Evolutionary conservation across 768 basidiomycete genomes (phyloP), one percentile per base, ranked within the genome.

Genomic region (Russula foetens): DNA sequence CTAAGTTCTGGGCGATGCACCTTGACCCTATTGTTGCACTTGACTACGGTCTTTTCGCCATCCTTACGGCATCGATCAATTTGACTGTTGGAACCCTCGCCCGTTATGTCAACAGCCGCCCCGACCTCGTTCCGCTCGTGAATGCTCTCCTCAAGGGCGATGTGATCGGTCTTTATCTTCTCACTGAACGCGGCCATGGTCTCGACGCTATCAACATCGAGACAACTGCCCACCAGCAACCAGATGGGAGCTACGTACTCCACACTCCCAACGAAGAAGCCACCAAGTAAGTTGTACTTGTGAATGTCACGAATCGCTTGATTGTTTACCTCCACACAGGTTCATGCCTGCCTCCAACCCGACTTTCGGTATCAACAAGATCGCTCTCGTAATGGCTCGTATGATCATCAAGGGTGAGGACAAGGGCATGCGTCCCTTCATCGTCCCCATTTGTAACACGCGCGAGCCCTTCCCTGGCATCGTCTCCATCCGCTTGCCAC

Each of bases 331-430:
- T 12, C 11, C 31, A 45, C 38, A 31, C 59, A 83, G 83, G 63
- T 83, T 82, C 64, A 83, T 84, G 82, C 81, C 82, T 9, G 77
- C 81, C 24, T 79, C 83, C 4, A 79, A 78, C 12, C 81, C 82
- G 2, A 67, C 72, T 7, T 82, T 81, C 64, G 77, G 77, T 6
- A 73, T 81, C n/a, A 73, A 80, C 2, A 83, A 82, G 60, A 73
- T 83, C 6, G 81, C 81, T 15, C 63, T 84, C 33, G 81, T 83
- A 28, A 81, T 83, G 76, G 82, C 83, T 14, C 75, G 75, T 38
- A 70, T 84, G 28, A 79, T 84, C 21, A 76, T 83, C 9, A 73
- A 80, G 48, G 75, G 75, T 9, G 70, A 79, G 59, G 77, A 84
- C 65, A 75, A 74, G 41, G 82, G 83, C 7, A 71, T 74, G 60